Conservation (phyloP, 148 eudicot genomes). For the Vaccinium macrocarpon region DNA sequence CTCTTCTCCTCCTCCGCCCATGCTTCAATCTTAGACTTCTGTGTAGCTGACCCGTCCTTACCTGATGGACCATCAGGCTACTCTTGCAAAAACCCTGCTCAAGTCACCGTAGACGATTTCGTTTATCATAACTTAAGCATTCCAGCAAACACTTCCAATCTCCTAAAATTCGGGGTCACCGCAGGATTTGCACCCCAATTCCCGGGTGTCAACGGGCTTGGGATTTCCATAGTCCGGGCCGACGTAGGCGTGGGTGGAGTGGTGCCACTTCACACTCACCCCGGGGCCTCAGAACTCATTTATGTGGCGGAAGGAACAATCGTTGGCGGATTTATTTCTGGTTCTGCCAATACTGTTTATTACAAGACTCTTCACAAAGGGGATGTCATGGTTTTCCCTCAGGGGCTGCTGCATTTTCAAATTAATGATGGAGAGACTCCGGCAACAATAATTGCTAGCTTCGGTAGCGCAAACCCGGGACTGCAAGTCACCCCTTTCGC, state of each 20-base stretch:
- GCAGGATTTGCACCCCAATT: slow-evolving; percentile 63
- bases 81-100: slow-evolving; percentile 58
- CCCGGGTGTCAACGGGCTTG: slow-evolving; percentile 73
- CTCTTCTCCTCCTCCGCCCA: slow-evolving; percentile 26
- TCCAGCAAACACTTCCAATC: slow-evolving; percentile 55
- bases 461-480: slow-evolving; percentile 60
- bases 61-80: slow-evolving; percentile 55
- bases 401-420: slow-evolving; percentile 76
- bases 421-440: slow-evolving; percentile 44
- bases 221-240: slow-evolving; percentile 59
- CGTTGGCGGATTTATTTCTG: slow-evolving; percentile 64
- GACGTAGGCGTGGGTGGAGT: slow-evolving; percentile 74
- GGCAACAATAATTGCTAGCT: slow-evolving; percentile 48
- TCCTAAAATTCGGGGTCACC: slow-evolving; percentile 72
- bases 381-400: slow-evolving; percentile 75
- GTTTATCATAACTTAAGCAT: slow-evolving; percentile 33
- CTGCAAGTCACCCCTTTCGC: slow-evolving; percentile 74
- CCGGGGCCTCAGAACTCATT: slow-evolving; percentile 53
- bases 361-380: slow-evolving; percentile 50
- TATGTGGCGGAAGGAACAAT: slow-evolving; percentile 52
- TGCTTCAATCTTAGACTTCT: slow-evolving; percentile 57
- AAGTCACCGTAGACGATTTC: slow-evolving; percentile 53
- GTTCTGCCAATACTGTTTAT: slow-evolving; percentile 45
- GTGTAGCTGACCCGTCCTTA: slow-evolving; percentile 34
- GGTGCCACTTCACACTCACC: slow-evolving; percentile 83